Base-by-base conservation (phyloP, 805 yeast genomes). In the Ogataea corticis region DNA sequence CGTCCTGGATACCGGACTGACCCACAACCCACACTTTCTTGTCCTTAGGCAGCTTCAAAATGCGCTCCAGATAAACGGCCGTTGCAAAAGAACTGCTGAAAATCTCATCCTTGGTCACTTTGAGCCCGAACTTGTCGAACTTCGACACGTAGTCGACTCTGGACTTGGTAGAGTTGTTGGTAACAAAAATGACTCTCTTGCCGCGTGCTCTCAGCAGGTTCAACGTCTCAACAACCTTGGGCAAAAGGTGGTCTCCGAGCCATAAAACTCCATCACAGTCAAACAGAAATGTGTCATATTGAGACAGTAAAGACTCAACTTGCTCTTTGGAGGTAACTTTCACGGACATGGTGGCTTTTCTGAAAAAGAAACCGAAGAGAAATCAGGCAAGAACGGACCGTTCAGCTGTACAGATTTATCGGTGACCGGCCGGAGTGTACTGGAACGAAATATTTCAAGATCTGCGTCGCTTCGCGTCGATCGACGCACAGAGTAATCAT, bases 181-280 rank as follows among this genome's bases (percentile, higher is more conserved):
- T 91, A 23, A 94, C 99, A 68, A 94, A 94, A 35, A 91, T 75
- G 42, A 88, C 72, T 49, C 82, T 79, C 65, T 94, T 94, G 31
- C 79, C 77, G 21, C 52, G 45, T 3, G 62, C 46, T 47, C 76
- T 75, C 52, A 94, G 70, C 33, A 85, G 61, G 9, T 75, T 73
- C 33, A 94, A 65, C 0, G 96, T 86, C 63, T 94, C 97, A 11
- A 72, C 75, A 2, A 88, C 86, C 14, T 77, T 70, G 6, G 97
- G 97, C 38, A 94, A 73, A 18, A 88, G 67, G 53, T 83, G 87
- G 50, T 79, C 82, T 2, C 98, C 98, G 39, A 86, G 69, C 99
- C 99, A 94, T 48, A 94, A 72, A 4, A 94, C 99, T 27, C 99
- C 99, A 63, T 94, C 99, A 70, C 99, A 94, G 61, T 94, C 99